Base-by-base conservation (phyloP, 768 basidiomycete species). In the Naganishia vishniacii region DNA sequence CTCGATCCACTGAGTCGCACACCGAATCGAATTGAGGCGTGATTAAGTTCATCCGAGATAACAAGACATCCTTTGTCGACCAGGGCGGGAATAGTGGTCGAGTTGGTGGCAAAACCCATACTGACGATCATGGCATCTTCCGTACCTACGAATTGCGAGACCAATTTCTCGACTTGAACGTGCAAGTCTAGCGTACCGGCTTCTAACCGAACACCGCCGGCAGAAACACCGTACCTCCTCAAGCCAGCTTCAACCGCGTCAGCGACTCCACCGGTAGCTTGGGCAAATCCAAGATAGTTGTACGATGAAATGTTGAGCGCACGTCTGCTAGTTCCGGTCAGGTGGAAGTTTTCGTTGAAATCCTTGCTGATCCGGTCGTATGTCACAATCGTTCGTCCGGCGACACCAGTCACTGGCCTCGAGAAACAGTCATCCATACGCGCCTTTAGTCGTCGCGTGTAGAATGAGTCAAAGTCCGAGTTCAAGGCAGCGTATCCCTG, bases 381-480 rank as follows among this genome's bases (percentile, higher is more conserved):
- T 62, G 88, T 82, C 46, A 85, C 77, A 72, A 95, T 89, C 26
- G 93, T 93, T 49, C 95, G 90, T 4, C 93, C 94, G 4, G 95
- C 90, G 31, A 98, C 94, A 34, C 91, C 91, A 0, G 94, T 95
- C 59, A 89, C 84, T 16, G 94, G 94, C 64, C 89, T 85, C 1
- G 86, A 84, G 80, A 97, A 98, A 73, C 91, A 94, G 74, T 97
- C 92, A 71, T 95, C 92, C 79, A 98, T 86, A 61, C 94, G 90
- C 12, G 83, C 81, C 77, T 98, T 98, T 68, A 98, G 84, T 3
- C 93, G 87, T 56, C 94, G 90, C 65, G 93, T 94, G 82, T 98
- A 98, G 81, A 98, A 99, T 6, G 95, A 98, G 78, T 98, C 94
- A 70, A 98, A 98, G 77, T 98, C 95, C 9, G 92, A 95, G 79